Base-by-base conservation (phyloP, 192 early-diverging fungal genomes). In the Coemansia sp. region DNA sequence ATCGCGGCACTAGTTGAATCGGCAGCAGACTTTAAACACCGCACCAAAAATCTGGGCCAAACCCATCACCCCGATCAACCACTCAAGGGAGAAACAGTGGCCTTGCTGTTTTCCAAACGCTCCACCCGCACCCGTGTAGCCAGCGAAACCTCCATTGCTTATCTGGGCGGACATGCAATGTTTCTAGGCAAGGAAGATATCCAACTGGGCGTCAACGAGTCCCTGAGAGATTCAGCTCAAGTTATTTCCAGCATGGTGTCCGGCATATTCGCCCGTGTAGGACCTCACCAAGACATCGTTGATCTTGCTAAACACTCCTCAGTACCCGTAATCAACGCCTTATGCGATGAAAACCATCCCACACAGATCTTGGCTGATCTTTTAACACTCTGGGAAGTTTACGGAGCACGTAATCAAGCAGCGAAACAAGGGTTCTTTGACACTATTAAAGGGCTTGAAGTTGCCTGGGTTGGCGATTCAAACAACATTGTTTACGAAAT, bases 391-490 rank as follows among this genome's bases (percentile, higher is more conserved):
- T 92, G 97, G 81, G 95, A 99, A 55, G 64, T 72, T 9, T 72
- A 63, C 35, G 59, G 68, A 1, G 8, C 50, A 33, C 61, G 65
- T 11, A 45, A 39, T 9, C 50, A 55, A 0, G 34, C 53, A 1
- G 66, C 64, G 3, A n/a, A n/a, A n/a, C 22, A 42, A 17, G 15
- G 49, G 14, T 44, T 66, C 6, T 46, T 60, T 3, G 80, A 85
- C 17, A 82, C 81, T 0, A 43, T 76, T 18, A 80, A 78, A 11
- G 82, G 83, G 0, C 67, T 93, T 9, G 83, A 82, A 9, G 83
- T 99, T 10, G 94, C 95, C n/a, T 99, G 97, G 97, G 87, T 99
- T 5, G 97, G 97, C 41, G 97, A 99, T 53, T 83, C 89, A n/a
- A 99, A 99, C 72, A 98, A 98, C 76, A 89, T 98, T 36, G 60